A percentile compares a stretch with the other conserved stretches of the same genome.
phyloP scores from a whole-genome alignment of 2,329 filamentous ascomycete genomes.

The Huntiella moniliformis region DNA sequence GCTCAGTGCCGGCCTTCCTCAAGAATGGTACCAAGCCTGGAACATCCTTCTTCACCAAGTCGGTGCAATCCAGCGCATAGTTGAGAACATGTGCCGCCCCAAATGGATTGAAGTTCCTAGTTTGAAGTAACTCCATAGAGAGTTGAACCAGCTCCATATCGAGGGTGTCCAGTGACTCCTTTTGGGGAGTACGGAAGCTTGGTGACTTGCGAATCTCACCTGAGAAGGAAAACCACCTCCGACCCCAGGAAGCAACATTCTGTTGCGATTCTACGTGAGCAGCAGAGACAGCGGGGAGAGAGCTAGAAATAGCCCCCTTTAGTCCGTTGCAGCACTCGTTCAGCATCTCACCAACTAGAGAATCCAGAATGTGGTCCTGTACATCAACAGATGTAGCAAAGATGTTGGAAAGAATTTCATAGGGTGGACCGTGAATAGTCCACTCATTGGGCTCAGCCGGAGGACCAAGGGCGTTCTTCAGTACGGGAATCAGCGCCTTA shows the following conservation, averaged over 20 bases:
- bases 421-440: constrained; percentile 12
- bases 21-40: constrained; percentile 7
- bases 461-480: constrained; percentile 34
- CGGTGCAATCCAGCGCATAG: constrained; percentile 8
- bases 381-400: constrained; percentile 1
- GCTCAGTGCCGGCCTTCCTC: constrained; percentile 2
- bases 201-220: not conserved
- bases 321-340: constrained; percentile 33
- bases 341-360: constrained; percentile 20
- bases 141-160: constrained; percentile 13
- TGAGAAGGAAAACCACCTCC: constrained; percentile 40
- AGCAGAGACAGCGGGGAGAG: constrained; percentile 64
- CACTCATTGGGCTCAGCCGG: constrained; percentile 21
- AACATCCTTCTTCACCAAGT: constrained; percentile 3
- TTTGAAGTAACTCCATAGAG: constrained; percentile 25
- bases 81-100: constrained; percentile 30
- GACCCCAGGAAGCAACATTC: constrained; percentile 43
- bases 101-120: constrained; percentile 37
- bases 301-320: constrained; percentile 41
- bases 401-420: constrained; percentile 6
- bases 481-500: constrained; percentile 33
- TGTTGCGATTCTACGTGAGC: constrained; percentile 58
- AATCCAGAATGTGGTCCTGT: constrained; percentile 11
- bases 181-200: not conserved
- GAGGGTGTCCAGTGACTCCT: constrained; percentile 16